Conservation (phyloP, 345 rosid species). For the Leavenworthia alabamica region DNA sequence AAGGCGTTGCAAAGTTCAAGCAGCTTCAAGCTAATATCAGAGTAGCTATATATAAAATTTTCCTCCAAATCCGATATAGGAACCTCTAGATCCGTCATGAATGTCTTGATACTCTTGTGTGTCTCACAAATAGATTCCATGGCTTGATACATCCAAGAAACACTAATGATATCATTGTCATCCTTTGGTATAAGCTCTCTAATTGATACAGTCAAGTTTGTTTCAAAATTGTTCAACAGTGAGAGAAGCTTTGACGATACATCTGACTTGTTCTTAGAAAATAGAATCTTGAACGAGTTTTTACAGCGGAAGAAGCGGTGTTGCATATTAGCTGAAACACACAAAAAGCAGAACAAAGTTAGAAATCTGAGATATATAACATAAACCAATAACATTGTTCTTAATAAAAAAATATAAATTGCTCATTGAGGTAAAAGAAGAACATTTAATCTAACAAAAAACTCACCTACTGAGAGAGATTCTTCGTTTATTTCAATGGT, state of each 20-base stretch:
- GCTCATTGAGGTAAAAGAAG: not conserved
- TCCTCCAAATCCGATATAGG: conserved; percentile 72
- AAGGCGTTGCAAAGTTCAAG: conserved; percentile 68
- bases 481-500: conserved; percentile 11
- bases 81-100: conserved; percentile 59
- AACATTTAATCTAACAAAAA: not conserved
- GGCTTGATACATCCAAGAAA: conserved; percentile 74
- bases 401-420: not conserved
- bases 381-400: not conserved
- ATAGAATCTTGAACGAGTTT: conserved; percentile 62
- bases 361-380: not conserved
- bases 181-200: conserved; percentile 50
- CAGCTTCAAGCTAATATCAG: conserved; percentile 65
- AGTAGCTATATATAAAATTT: conserved; percentile 61
- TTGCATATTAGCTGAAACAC: conserved; percentile 44
- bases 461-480: conserved; percentile 7
- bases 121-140: conserved; percentile 66
- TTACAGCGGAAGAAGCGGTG: conserved; percentile 46
- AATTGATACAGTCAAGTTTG: conserved; percentile 44
- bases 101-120: conserved; percentile 45
- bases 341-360: not conserved
- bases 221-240: conserved; percentile 51
- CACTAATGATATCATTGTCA: conserved; percentile 44
- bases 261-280: conserved; percentile 47
- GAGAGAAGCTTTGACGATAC: conserved; percentile 41